Percentiles rank a stretch among this genome's conserved stretches.
Evolutionary conservation across 371 early-diverging fungal genomes (phyloP).

Genomic region (Lichtheimia corymbifera): DNA sequence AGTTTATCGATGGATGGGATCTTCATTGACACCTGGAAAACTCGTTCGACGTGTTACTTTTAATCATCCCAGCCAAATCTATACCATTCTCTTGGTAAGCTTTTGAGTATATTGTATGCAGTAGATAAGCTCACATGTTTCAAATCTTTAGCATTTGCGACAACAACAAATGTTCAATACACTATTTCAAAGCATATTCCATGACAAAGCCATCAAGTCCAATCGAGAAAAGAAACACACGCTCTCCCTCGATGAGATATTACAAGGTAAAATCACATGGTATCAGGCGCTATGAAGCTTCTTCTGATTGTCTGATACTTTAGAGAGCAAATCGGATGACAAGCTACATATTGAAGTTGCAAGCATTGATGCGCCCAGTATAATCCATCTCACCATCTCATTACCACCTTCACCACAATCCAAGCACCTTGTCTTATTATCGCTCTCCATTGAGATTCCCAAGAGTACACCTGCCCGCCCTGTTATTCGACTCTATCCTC

Average conservation of each 20-base stretch:
- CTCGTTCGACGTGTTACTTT: conserved; percentile 55
- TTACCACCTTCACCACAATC: conserved; percentile 27
- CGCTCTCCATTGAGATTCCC: conserved; percentile 43
- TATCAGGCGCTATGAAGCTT: neutral
- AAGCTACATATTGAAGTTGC: conserved; percentile 27
- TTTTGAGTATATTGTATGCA: neutral
- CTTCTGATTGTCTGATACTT: neutral
- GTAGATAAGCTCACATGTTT: neutral
- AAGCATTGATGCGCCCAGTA: conserved; percentile 33
- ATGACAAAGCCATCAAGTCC: conserved; percentile 16
- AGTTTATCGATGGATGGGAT: conserved; percentile 30
- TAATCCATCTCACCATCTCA: conserved; percentile 35
- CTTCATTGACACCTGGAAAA: conserved; percentile 31
- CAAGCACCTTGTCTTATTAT: conserved; percentile 23
- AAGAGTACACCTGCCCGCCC: conserved; percentile 32
- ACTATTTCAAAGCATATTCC: conserved; percentile 55
- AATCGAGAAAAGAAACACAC: conserved; percentile 1
- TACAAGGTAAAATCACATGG: conserved; percentile 22
- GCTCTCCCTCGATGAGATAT: conserved; percentile 30
- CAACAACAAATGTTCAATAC: conserved; percentile 61
- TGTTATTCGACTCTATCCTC: conserved; percentile 25
- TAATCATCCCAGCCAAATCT: conserved; percentile 55
- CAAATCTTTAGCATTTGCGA: conserved; percentile 32
- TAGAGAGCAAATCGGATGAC: conserved; percentile 25
- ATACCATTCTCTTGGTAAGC: conserved; percentile 48